phyloP scores from a whole-genome alignment of 73 alveolate genomes.

The Urostyla sp. region DNA sequence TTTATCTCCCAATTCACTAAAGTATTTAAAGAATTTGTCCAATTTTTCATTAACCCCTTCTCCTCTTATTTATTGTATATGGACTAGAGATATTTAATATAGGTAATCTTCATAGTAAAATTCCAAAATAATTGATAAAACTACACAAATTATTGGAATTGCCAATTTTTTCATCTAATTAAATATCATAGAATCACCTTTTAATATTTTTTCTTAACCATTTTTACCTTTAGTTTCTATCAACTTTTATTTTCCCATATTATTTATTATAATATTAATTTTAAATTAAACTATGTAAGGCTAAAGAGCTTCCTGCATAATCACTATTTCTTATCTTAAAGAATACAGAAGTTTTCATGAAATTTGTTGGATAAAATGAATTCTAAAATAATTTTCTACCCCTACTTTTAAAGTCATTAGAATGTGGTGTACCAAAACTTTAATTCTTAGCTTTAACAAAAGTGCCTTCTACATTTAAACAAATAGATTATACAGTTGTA shows the following conservation, averaged over 20 bases:
- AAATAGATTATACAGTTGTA: conserved; percentile 78
- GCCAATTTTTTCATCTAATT: not conserved
- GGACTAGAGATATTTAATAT: not conserved
- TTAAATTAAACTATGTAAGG: conserved; percentile 67
- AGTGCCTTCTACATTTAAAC: conserved; percentile 77
- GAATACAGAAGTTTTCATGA: conserved; percentile 58
- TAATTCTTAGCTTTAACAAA: conserved; percentile 77
- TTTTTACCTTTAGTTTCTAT: too few relatives aligned
- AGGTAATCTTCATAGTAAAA: not conserved
- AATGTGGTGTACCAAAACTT: conserved; percentile 90
- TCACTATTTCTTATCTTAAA: conserved; percentile 59
- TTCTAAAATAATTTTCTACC: conserved; percentile 45
- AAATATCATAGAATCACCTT: too few relatives aligned
- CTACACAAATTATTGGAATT: not conserved
- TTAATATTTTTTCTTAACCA: too few relatives aligned
- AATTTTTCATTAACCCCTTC: not conserved
- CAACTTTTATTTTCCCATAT: too few relatives aligned
- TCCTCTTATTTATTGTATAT: not conserved
- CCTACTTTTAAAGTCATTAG: conserved; percentile 80
- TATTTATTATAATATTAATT: too few relatives aligned
- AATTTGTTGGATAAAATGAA: conserved; percentile 51
- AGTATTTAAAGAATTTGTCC: not conserved
- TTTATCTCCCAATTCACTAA: conserved; percentile 33
- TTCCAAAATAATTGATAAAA: too few relatives aligned
- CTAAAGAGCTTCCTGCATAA: conserved; percentile 77